Evolutionary conservation across 352 stramenopile genomes (phyloP).

Genomic region (Saprolegnia diclina): DNA sequence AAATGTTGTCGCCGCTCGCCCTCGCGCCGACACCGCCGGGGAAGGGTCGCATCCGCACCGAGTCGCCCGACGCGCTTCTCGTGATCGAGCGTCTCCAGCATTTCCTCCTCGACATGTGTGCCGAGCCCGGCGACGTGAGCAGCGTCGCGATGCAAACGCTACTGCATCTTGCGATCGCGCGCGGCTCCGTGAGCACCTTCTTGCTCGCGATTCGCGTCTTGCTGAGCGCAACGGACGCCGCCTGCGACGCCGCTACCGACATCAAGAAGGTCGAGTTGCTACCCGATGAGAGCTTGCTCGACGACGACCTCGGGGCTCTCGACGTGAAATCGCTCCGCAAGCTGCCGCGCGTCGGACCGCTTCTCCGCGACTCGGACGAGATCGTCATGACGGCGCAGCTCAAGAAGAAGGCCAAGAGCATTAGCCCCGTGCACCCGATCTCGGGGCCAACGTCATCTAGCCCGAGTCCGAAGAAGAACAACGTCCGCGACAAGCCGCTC

Average conservation of each 20-base stretch:
- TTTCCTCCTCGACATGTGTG: constrained; percentile 44
- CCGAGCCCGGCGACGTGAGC: constrained; percentile 30
- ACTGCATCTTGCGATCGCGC: constrained; percentile 47
- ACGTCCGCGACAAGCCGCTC: constrained; percentile 32
- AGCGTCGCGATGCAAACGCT: constrained; percentile 52
- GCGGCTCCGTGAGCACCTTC: constrained; percentile 48
- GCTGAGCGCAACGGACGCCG: constrained; percentile 31
- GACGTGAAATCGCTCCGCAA: constrained; percentile 24
- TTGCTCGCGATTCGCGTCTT: constrained; percentile 51
- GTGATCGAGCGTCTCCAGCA: constrained; percentile 41
- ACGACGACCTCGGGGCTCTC: constrained; percentile 23
- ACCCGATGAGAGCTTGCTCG: constrained; percentile 7
- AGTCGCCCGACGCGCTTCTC: constrained; percentile 6
- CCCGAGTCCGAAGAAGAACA: constrained; percentile 33
- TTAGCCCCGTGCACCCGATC: constrained; percentile 26
- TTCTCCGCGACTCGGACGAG: constrained; percentile 11
- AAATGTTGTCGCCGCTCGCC: constrained; percentile 36
- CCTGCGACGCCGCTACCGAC: background rate
- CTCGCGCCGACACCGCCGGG: constrained; percentile 28
- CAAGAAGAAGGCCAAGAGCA: constrained; percentile 22
- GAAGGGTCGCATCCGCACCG: constrained; percentile 2
- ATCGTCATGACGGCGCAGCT: background rate
- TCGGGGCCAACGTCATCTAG: constrained; percentile 27
- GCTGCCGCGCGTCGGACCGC: constrained; percentile 27
- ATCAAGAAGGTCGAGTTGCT: background rate